Evolutionary conservation across 2,329 filamentous ascomycete species (phyloP).

Genomic region (Colletotrichum sp.): DNA sequence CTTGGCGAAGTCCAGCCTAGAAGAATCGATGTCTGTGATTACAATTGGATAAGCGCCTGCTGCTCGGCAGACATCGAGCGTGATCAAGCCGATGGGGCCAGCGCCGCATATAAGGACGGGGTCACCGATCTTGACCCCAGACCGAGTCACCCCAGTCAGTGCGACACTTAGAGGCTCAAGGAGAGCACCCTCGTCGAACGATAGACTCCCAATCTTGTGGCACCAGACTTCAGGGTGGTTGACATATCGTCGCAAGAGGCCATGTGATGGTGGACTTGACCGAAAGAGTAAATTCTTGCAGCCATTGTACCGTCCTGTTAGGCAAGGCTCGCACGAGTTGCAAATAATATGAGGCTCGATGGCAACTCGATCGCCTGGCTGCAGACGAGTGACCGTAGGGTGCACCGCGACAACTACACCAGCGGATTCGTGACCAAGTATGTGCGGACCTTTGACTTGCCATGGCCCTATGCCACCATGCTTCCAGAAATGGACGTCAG

Average conservation of each 20-base stretch:
- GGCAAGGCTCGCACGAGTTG: slow-evolving; percentile 86
- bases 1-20: slow-evolving; percentile 83
- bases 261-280: slow-evolving; percentile 87
- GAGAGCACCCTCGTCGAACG: slow-evolving; percentile 88
- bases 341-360: slow-evolving; percentile 96
- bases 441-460: slow-evolving; percentile 87
- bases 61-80: slow-evolving; percentile 81
- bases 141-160: slow-evolving; percentile 85
- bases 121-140: slow-evolving; percentile 82
- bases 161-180: slow-evolving; percentile 91
- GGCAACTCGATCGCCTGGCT: slow-evolving; percentile 88
- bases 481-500: slow-evolving; percentile 97
- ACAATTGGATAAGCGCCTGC: slow-evolving; percentile 91
- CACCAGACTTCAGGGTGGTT: slow-evolving; percentile 95
- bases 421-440: slow-evolving; percentile 93
- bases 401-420: slow-evolving; percentile 84
- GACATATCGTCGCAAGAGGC: slow-evolving; percentile 88
- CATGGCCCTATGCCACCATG: slow-evolving; percentile 94
- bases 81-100: slow-evolving; percentile 91
- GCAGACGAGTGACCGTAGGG: slow-evolving; percentile 77
- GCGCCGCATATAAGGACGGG: slow-evolving; percentile 89
- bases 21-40: slow-evolving; percentile 93
- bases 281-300: slow-evolving; percentile 87
- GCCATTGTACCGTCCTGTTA: slow-evolving; percentile 94
- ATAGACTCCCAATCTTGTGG: slow-evolving; percentile 93